These are phyloP conservation scores for Haplosporangium sp. DNA, from an alignment of 371 early-diverging fungal genomes.

Conservation along the genomic window DNA sequence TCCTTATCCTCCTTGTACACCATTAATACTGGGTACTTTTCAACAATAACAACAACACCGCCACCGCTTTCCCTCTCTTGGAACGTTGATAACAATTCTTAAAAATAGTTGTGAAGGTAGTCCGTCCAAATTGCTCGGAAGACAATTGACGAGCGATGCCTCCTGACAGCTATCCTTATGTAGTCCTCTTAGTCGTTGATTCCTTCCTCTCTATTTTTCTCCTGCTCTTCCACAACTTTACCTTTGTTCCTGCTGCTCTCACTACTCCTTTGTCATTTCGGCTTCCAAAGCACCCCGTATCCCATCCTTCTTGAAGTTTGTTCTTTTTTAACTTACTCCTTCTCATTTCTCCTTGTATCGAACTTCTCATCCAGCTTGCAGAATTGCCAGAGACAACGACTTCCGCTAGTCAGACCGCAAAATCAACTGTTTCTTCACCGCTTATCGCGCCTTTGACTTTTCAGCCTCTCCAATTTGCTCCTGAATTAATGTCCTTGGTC, in stretches of 20 bases:
- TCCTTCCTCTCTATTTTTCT: conserved; percentile 2
- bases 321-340: conserved; percentile 2
- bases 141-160: background rate
- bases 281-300: conserved; percentile 2
- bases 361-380: background rate
- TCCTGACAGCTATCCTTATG: background rate
- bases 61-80: background rate
- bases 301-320: background rate
- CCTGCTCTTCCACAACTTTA: background rate
- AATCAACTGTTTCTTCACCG: background rate
- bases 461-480: background rate
- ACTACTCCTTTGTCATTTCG: background rate
- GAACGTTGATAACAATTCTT: background rate
- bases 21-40: background rate
- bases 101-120: background rate
- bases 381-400: conserved; percentile 2
- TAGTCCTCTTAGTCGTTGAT: conserved; percentile 6
- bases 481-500: background rate
- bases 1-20: background rate
- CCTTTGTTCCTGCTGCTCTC: conserved; percentile 8
- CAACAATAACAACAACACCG: background rate
- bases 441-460: background rate
- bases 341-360: conserved; percentile 10
- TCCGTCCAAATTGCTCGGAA: background rate
- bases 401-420: background rate